Evolutionary conservation across 768 basidiomycete genomes (phyloP), one percentile per base, ranked within the genome.

Genomic region (Ramaria sp.): DNA sequence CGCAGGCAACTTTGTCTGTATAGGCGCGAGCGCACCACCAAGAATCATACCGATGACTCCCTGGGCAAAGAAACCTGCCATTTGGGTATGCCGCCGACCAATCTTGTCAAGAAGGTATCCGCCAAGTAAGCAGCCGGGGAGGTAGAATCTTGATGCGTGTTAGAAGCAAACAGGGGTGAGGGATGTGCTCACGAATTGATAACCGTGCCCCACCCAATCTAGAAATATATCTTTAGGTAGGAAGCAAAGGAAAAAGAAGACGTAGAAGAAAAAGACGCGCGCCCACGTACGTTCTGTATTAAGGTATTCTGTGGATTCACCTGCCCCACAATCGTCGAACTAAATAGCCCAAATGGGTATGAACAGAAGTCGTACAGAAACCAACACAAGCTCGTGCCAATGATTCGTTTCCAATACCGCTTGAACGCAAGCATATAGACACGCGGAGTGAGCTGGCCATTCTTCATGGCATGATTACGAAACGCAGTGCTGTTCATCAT

Each of bases 401-500:
- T 42, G 15, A 67, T 36, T 3, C 62, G 61, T 42, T 48, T 58
- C 66, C 65, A 66, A 56, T 66, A 66, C 34, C 61, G 37, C 55
- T 57, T 58, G 54, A 66, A 1, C 38, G 63, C 58, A 18, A 67
- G 59, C 5, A 30, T 41, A 57, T 65, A 66, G 9, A 53, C 39
- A 18, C 13, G 30, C 10, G 15, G 28, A 16, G 37, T 50, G 4
- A 63, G 64, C 2, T 57, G 48, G 20, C 42, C 57, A 5, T 53
- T 49, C 50, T 61, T 49, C 18, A 66, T 61, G 20, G 63, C 61
- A 22, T 61, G 59, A 6, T 58, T 47, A 20, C 59, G 56, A 52
- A 64, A 67, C 3, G 63, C 56, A 25, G 63, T 61, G 20, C 65
- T 63, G 50, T 67, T 63, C 50, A 63, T 57, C 64, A 67, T 65